Evolutionary conservation across 2,329 filamentous ascomycete genomes (phyloP), one percentile per base, ranked within the genome.

Genomic region (Tolypocladium nubicola): DNA sequence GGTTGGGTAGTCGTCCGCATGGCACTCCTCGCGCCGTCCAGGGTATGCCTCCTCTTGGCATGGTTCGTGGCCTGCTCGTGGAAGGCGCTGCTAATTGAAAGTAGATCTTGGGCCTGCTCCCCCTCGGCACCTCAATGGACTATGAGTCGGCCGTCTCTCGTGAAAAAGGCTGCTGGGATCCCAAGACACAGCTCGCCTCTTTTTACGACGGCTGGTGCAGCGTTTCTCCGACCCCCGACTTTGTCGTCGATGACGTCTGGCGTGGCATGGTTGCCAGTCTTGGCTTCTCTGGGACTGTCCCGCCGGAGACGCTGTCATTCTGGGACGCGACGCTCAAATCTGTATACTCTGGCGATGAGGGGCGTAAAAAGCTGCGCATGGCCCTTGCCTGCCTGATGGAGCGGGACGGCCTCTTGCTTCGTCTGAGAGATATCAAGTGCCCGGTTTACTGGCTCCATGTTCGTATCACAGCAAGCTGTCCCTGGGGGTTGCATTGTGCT

Each of bases 381-480:
- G 75, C 78, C 0, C 67, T 75, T 7, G 67, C 71, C 10, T 74
- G 71, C 61, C 67, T 82, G 8, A 54, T 76, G 14, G 75, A 77
- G 58, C 66, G 79, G 40, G 79, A 81, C 56, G 74, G 78, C 1
- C 68, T 81, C 6, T 63, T 78, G 9, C 59, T 71, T n/a, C 70
- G 79, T 13, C 57, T 81, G 41, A 60, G 69, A 23, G 75, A 81
- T 59, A 64, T 82, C 58, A 74, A 68, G 58, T 81, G 78, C 57
- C 79, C 79, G 2, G 76, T 82, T 10, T 72, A 76, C 57, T 81
- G 79, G 79, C 68, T 81, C 19, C 78, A 80, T 64, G 77, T 79
- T 67, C 23, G 38, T 45, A 26, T 4, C 45, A 5, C n/a, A 19
- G 1, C 58, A 53, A 26, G 23, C 16, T 33, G 26, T 14, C 14